phyloP scores from a whole-genome alignment of 768 basidiomycete species.

The Mycena alexandri region DNA sequence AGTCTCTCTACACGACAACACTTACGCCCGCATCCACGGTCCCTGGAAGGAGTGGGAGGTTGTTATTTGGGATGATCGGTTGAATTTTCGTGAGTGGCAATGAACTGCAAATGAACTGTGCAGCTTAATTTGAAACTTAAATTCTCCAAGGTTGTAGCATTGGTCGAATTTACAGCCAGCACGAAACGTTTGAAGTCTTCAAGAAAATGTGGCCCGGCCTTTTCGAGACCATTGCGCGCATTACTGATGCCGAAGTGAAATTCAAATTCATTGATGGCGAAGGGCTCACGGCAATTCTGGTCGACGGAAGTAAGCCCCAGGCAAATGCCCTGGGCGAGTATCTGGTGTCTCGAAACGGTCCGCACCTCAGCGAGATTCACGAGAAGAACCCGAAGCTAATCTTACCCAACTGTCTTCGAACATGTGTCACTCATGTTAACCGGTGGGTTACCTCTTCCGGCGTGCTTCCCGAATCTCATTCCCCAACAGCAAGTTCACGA shows the following conservation, averaged over 20 bases:
- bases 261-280: slow-evolving; percentile 40
- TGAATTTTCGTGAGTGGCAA: slow-evolving; percentile 31
- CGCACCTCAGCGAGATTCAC: slow-evolving; percentile 30
- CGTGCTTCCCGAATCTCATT: background rate
- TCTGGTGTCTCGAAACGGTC: slow-evolving; percentile 28
- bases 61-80: slow-evolving; percentile 35
- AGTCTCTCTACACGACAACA: slow-evolving; percentile 38
- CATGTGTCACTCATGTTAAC: slow-evolving; percentile 38
- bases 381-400: slow-evolving; percentile 35
- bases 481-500: slow-evolving; percentile 17
- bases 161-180: slow-evolving; percentile 36
- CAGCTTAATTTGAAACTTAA: too few relatives aligned
- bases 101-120: too few relatives aligned
- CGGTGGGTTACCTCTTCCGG: slow-evolving; percentile 25
- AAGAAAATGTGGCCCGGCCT: slow-evolving; percentile 31
- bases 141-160: slow-evolving; percentile 26
- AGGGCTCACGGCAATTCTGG: slow-evolving; percentile 33
- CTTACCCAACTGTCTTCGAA: slow-evolving; percentile 30
- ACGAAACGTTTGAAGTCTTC: slow-evolving; percentile 35
- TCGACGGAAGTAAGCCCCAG: slow-evolving; percentile 42
- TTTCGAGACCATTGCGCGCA: slow-evolving; percentile 33
- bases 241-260: slow-evolving; percentile 36
- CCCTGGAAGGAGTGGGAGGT: slow-evolving; percentile 44
- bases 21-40: slow-evolving; percentile 35
- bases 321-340: slow-evolving; percentile 35